phyloP scores from a whole-genome alignment of 1,284 basidiomycete species.

The Trametes sp. region DNA sequence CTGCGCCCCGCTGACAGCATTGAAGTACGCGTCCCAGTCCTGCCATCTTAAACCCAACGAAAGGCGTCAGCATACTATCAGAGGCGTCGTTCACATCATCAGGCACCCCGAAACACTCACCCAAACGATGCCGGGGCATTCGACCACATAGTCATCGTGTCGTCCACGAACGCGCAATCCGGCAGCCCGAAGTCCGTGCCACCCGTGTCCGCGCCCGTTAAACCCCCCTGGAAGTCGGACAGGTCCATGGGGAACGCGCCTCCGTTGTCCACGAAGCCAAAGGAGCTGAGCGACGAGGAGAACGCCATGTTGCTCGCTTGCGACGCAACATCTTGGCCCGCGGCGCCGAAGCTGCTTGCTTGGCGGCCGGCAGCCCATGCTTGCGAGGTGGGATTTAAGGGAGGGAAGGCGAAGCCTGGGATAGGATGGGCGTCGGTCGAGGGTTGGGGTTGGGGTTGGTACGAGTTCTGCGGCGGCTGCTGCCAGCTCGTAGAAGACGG shows the following conservation, averaged over 20 bases:
- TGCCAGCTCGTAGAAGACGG: constrained; percentile 4
- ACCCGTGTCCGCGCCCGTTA: neutral
- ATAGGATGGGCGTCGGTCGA: neutral
- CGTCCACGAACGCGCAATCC: constrained; percentile 28
- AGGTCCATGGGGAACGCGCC: constrained; percentile 1
- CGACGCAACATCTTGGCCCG: neutral
- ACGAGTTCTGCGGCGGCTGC: too few species aligned
- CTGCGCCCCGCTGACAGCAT: neutral
- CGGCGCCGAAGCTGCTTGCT: neutral
- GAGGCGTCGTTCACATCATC: too few species aligned
- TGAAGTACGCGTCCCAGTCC: constrained; percentile 31
- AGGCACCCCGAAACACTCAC: too few species aligned
- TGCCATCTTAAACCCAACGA: constrained; percentile 25
- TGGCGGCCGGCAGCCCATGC: neutral
- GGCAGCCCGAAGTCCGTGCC: neutral
- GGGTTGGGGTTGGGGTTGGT: neutral
- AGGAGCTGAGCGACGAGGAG: neutral
- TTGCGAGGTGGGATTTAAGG: neutral
- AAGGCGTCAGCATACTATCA: neutral
- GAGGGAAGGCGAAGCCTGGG: neutral
- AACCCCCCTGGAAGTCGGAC: neutral
- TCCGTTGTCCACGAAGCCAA: neutral
- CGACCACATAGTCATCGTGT: constrained; percentile 43
- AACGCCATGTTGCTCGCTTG: neutral
- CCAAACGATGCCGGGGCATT: constrained; percentile 42